Evolutionary conservation across 2,329 filamentous ascomycete species (phyloP), one percentile per base, ranked within the genome.

Genomic region (Clonostachys byssicola): DNA sequence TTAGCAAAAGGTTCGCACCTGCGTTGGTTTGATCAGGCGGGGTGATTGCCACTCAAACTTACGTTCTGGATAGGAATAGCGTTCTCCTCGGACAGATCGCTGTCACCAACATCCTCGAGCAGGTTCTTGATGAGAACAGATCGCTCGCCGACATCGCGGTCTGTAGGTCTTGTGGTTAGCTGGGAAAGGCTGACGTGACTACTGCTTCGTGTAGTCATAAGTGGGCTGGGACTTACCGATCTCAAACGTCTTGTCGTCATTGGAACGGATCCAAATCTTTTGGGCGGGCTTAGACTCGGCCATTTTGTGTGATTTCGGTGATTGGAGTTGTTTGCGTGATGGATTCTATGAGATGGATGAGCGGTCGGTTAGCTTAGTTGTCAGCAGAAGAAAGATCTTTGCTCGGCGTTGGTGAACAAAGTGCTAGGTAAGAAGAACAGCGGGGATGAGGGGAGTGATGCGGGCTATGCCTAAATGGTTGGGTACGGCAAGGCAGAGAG

Each of bases 41-140:
- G 35, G n/a, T 62, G 23, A 30, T 30, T 10, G 23, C 23, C 8
- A 9, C 9, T 30, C 23, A 30, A 30, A 30, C 77, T 56, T 70
- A 85, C 86, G 65, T 95, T 95, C 54, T 88, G 89, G 53, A 95
- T 92, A 9, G 94, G 92, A 46, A 99, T 92, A 4, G 88, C 79
- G 63, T 92, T 85, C 18, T 66, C 59, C 45, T 74, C 64, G 44
- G 63, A 71, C 34, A 79, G 67, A 18, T 64, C 63, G 57, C 79
- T 68, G 20, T 86, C 85, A 56, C 90, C 91, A 43, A 97, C 74
- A 73, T 99, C 94, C 64, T 96, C 92, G 42, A 99, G 81, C 86
- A 99, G 86, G 78, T 97, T 96, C 83, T 96, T 96, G 77, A 99
- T 95, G 46, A 99, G 79, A 61, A 96, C 83, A 4, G 90, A 96